Conservation (phyloP, 148 eudicot species). For the Vaccinium vitisidaea region DNA sequence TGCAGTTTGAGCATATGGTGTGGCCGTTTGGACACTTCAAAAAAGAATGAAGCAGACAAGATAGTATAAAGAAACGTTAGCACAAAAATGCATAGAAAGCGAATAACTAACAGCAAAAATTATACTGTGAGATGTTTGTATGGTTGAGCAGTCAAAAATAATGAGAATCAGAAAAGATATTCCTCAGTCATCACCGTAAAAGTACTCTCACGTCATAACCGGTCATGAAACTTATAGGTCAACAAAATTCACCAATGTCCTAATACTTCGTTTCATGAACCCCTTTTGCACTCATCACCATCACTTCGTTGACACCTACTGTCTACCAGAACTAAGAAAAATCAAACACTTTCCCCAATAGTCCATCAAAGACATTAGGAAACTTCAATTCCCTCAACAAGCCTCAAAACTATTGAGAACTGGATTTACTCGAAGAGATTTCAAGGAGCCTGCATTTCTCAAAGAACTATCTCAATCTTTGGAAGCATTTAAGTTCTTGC, state of each 20-base stretch:
- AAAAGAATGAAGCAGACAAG: conserved; percentile 7
- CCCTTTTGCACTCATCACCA: background rate
- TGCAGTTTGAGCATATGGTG: conserved; percentile 56
- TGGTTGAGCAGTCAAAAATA: background rate
- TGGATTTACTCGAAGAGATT: background rate
- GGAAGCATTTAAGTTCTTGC: background rate
- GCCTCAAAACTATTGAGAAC: background rate
- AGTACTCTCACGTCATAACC: background rate
- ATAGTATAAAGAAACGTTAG: background rate
- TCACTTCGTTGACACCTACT: background rate
- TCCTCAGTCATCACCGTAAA: background rate
- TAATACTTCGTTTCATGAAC: background rate
- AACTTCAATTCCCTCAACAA: background rate
- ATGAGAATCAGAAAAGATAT: background rate
- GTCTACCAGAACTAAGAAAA: background rate
- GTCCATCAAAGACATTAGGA: background rate
- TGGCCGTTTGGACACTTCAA: conserved; percentile 62
- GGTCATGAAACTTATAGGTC: background rate
- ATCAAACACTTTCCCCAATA: background rate
- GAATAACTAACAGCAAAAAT: background rate
- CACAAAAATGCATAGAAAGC: background rate
- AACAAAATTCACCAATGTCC: conserved; percentile 4
- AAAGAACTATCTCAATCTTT: conserved; percentile 5
- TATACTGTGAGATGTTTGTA: background rate
- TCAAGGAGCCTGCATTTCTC: background rate